Conservation (phyloP, 2,329 filamentous ascomycete genomes). For the Trichophyton simii region DNA sequence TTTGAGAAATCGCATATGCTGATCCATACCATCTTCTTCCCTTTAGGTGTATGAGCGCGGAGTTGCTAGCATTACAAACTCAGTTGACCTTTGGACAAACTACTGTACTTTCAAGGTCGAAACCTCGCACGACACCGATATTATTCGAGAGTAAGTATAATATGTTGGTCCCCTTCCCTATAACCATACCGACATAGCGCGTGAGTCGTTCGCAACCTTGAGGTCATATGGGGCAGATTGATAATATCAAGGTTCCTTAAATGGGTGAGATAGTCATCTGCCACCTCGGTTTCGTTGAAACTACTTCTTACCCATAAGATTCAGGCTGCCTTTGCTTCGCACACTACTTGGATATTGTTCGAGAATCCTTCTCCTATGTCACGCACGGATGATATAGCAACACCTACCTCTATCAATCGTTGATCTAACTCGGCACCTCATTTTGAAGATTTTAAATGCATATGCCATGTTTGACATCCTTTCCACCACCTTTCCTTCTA, state of each 20-base stretch:
- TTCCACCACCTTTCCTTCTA: constrained; percentile 15
- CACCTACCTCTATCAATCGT: constrained; percentile 22
- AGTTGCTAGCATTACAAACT: constrained; percentile 81
- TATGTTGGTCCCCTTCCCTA: constrained; percentile 52
- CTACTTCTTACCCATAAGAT: constrained; percentile 41
- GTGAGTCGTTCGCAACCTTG: constrained; percentile 25
- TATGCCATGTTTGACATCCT: constrained; percentile 38
- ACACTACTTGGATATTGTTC: constrained; percentile 21
- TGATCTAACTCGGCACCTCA: constrained; percentile 29
- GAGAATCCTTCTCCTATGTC: constrained; percentile 21
- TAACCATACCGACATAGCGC: constrained; percentile 34
- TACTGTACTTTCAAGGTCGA: constrained; percentile 98
- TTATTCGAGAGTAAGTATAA: constrained; percentile 99
- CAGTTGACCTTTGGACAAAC: constrained; percentile 92
- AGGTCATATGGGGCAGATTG: constrained; percentile 23
- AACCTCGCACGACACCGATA: constrained; percentile 83
- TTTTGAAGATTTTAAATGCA: constrained; percentile 24
- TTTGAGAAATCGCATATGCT: not conserved
- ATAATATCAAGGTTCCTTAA: constrained; percentile 29
- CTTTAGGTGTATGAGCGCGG: constrained; percentile 83
- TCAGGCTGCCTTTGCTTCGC: constrained; percentile 38
- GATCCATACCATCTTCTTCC: not conserved
- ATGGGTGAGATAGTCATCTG: constrained; percentile 59
- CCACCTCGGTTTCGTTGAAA: constrained; percentile 31
- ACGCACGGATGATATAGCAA: constrained; percentile 23